Conservation (phyloP, 2,329 filamentous ascomycete genomes). For the Rachicladosporium sp. region DNA sequence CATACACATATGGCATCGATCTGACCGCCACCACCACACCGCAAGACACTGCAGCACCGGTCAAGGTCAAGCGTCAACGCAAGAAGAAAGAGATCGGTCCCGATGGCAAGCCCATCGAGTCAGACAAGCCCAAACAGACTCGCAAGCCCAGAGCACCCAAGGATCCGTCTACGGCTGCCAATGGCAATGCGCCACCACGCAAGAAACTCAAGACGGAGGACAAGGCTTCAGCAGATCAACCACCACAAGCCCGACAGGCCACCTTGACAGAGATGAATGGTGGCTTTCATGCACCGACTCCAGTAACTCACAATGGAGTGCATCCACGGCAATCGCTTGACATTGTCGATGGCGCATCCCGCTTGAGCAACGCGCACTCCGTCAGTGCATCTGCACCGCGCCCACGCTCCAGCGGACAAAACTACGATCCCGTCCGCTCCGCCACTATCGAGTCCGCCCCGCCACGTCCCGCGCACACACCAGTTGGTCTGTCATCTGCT, state of each 20-base stretch:
- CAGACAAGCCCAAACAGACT: slow-evolving; percentile 31
- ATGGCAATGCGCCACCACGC: slow-evolving; percentile 30
- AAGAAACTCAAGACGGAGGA: slow-evolving; percentile 36
- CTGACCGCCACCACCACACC: slow-evolving; percentile 6
- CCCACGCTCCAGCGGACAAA: slow-evolving; percentile 59
- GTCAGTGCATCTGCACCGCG: slow-evolving; percentile 28
- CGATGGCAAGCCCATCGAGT: slow-evolving; percentile 21
- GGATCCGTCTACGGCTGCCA: slow-evolving; percentile 30
- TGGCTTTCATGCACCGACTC: not conserved
- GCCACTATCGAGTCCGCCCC: slow-evolving; percentile 36
- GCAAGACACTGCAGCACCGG: slow-evolving; percentile 12
- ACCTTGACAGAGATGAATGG: slow-evolving; percentile 29
- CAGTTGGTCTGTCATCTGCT: slow-evolving; percentile 18
- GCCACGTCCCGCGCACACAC: slow-evolving; percentile 10
- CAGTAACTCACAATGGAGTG: not conserved
- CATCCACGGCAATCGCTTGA: too few species aligned
- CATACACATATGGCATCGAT: slow-evolving; percentile 4
- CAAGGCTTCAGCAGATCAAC: slow-evolving; percentile 14
- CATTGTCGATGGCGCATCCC: too few species aligned
- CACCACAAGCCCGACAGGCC: slow-evolving; percentile 22
- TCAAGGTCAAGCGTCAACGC: slow-evolving; percentile 27
- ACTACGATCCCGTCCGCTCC: slow-evolving; percentile 68
- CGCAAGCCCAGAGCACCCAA: slow-evolving; percentile 36
- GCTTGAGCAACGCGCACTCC: slow-evolving; percentile 17
- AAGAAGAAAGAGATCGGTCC: slow-evolving; percentile 29